These are phyloP conservation scores for Boletus reticuloceps DNA, from an alignment of 768 basidiomycete genomes.

Conservation along the genomic window DNA sequence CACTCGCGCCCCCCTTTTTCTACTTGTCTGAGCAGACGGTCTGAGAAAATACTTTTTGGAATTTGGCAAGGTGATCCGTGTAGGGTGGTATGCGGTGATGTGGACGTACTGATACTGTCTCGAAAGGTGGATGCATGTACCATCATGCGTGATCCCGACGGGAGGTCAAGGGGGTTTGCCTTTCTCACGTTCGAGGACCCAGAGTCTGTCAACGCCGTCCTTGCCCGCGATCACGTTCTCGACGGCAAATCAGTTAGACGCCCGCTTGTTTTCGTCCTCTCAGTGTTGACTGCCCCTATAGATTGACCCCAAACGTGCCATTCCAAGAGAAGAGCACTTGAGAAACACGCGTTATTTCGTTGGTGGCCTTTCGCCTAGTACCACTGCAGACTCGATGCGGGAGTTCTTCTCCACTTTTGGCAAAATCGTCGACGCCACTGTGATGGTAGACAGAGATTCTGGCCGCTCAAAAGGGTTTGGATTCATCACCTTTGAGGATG, in stretches of 20 bases:
- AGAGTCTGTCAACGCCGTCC: constrained; percentile 59
- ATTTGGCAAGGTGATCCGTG: constrained; percentile 62
- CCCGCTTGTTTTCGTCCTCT: not conserved
- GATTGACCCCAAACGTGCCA: constrained; percentile 89
- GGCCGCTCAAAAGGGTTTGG: constrained; percentile 80
- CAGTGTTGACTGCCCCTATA: constrained; percentile 25
- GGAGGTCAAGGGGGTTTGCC: constrained; percentile 80
- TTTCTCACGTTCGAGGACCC: constrained; percentile 80
- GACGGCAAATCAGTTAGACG: constrained; percentile 75
- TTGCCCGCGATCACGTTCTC: constrained; percentile 63
- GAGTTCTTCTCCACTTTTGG: constrained; percentile 71
- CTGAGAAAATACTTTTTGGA: constrained; percentile 72
- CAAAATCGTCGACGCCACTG: constrained; percentile 79
- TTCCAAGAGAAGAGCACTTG: constrained; percentile 77
- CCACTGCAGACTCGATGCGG: constrained; percentile 70
- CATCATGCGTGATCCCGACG: constrained; percentile 78
- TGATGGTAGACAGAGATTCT: constrained; percentile 81
- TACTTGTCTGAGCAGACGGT: constrained; percentile 45
- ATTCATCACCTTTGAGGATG: constrained; percentile 79
- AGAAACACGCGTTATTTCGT: constrained; percentile 80
- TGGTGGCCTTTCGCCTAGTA: constrained; percentile 65
- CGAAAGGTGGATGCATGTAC: constrained; percentile 73
- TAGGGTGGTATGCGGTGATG: not conserved
- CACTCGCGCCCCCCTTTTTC: constrained; percentile 15
- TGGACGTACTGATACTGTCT: constrained; percentile 11